Conservation (phyloP, 495 filamentous ascomycete genomes). For the Penicillium verhagenii region DNA sequence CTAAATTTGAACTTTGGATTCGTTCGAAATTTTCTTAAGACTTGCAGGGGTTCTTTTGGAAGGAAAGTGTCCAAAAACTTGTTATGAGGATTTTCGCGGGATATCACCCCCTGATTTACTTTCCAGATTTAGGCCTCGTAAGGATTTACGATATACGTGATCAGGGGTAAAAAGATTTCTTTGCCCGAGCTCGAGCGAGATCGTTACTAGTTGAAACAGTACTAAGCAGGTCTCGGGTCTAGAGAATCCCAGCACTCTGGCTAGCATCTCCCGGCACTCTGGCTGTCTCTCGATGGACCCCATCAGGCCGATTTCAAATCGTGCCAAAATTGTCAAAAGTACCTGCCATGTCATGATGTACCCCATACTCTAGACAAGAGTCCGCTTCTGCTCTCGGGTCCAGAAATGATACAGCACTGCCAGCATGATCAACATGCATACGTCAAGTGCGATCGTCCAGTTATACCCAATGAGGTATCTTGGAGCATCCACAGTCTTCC, state of each 20-base stretch:
- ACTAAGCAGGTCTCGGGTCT: neutral
- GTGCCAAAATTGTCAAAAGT: neutral
- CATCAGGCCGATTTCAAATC: neutral
- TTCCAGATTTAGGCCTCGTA: no score
- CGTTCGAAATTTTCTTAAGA: no score
- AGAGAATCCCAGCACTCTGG: neutral
- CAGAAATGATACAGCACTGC: constrained; percentile 23
- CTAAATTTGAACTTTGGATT: neutral
- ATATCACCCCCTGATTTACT: no score
- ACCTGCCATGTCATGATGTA: no score
- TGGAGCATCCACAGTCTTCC: constrained; percentile 29
- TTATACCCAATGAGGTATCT: constrained; percentile 29
- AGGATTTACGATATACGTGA: no score
- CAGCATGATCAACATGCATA: constrained; percentile 28
- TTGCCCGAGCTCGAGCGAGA: neutral
- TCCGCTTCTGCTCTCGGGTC: constrained; percentile 15
- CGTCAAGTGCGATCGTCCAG: constrained; percentile 29
- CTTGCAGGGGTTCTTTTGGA: neutral
- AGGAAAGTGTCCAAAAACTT: neutral
- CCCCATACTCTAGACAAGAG: neutral
- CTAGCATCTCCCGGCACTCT: neutral
- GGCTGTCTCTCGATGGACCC: neutral
- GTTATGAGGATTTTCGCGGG: neutral
- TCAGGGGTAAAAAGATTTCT: neutral
- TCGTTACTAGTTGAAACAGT: neutral